Evolutionary conservation across 2,329 filamentous ascomycete species (phyloP).

Genomic region (Microsporum ferrugineum): DNA sequence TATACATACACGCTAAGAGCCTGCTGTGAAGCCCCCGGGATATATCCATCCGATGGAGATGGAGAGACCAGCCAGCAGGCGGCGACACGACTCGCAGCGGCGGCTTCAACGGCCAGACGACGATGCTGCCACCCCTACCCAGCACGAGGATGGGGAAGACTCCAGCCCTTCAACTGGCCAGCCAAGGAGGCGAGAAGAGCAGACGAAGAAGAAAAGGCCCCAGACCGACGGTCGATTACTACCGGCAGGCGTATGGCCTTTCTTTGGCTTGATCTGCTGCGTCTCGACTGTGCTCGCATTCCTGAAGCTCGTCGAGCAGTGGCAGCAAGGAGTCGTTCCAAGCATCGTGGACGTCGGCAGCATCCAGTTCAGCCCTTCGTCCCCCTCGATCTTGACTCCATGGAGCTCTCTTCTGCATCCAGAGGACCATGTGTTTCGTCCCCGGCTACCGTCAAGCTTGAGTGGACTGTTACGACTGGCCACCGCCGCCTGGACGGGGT

Average conservation of each 20-base stretch:
- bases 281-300: not conserved
- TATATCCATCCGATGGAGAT: not conserved
- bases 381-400: not conserved
- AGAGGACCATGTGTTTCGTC: constrained; percentile 32
- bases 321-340: not conserved
- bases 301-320: not conserved
- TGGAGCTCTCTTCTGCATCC: constrained; percentile 28
- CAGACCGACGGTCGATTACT: not conserved
- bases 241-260: not conserved
- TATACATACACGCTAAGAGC: too few relatives aligned
- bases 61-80: constrained; percentile 7
- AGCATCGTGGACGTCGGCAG: not conserved
- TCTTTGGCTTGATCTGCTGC: not conserved
- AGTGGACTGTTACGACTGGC: constrained; percentile 35
- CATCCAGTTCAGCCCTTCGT: not conserved
- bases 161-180: not conserved
- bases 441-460: constrained; percentile 24
- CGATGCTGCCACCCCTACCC: not conserved
- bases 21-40: not conserved
- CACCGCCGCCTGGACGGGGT: constrained; percentile 41
- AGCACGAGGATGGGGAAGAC: not conserved
- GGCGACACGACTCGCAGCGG: constrained; percentile 5
- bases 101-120: not conserved
- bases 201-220: not conserved
- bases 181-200: not conserved